Evolutionary conservation across 1,284 basidiomycete species (phyloP).

Genomic region (Coriolopsis trogii): DNA sequence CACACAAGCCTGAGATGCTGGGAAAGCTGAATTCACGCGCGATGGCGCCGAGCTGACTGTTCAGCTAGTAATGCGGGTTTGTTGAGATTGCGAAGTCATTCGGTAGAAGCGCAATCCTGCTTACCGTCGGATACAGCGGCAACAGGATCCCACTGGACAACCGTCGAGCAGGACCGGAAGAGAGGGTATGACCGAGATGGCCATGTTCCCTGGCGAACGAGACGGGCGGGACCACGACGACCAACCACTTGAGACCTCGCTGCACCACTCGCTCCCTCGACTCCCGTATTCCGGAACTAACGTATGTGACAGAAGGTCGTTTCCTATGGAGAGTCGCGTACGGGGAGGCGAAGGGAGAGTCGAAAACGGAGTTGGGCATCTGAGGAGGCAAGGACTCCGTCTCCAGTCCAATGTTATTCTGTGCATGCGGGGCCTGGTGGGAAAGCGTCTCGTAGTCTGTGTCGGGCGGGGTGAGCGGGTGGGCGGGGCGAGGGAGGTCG

Average conservation of each 20-base stretch:
- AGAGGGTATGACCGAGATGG: constrained; percentile 60
- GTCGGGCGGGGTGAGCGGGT: constrained; percentile 57
- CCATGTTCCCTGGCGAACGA: constrained; percentile 63
- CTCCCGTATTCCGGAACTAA: constrained; percentile 54
- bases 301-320: constrained; percentile 58
- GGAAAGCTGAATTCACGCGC: constrained; percentile 82
- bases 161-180: constrained; percentile 60
- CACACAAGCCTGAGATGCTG: constrained; percentile 69
- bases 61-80: constrained; percentile 51
- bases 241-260: constrained; percentile 55
- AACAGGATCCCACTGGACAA: constrained; percentile 71
- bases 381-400: constrained; percentile 25
- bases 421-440: constrained; percentile 22
- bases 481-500: constrained; percentile 46
- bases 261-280: constrained; percentile 48
- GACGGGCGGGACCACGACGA: constrained; percentile 69
- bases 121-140: constrained; percentile 75
- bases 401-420: constrained; percentile 28
- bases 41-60: constrained; percentile 72
- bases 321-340: constrained; percentile 41
- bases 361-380: constrained; percentile 8
- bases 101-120: constrained; percentile 30
- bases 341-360: constrained; percentile 23
- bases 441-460: constrained; percentile 45
- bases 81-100: background rate